Percentiles rank a stretch among this genome's conserved stretches.
Evolutionary conservation across 306 rosid genomes (phyloP).

Genomic region (Gastrolobium bilobum): DNA sequence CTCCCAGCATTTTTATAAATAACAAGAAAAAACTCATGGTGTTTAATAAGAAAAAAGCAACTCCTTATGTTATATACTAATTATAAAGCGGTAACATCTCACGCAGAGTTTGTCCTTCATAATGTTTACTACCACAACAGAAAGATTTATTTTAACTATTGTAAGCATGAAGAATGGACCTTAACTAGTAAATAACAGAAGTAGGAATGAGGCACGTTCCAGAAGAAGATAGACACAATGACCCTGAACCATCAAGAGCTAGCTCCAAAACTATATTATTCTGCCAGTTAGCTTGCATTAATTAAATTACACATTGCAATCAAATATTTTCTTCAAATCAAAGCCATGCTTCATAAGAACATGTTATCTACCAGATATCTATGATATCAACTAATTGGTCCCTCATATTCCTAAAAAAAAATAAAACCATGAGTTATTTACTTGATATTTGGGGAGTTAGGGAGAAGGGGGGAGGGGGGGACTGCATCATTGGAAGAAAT

Average conservation of each 20-base stretch:
- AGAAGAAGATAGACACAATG: background rate
- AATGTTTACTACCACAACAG: background rate
- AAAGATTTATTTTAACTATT: constrained; percentile 9
- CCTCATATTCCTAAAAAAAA: background rate
- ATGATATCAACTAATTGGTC: constrained; percentile 26
- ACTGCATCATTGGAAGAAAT: background rate
- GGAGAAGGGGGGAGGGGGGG: background rate
- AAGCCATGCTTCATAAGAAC: background rate
- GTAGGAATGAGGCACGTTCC: constrained; percentile 17
- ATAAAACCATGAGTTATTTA: no score
- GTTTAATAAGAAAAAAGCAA: constrained; percentile 16
- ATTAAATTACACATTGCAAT: constrained; percentile 30
- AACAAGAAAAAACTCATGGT: background rate
- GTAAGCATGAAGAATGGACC: constrained; percentile 21
- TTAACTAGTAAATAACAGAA: constrained; percentile 2
- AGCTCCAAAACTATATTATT: constrained; percentile 43
- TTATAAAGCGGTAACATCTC: constrained; percentile 10
- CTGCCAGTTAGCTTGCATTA: constrained; percentile 30
- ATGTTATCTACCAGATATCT: background rate
- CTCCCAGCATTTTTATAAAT: background rate
- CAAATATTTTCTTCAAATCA: constrained; percentile 35
- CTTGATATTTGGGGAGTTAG: no score
- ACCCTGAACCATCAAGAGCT: constrained; percentile 30
- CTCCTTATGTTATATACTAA: background rate
- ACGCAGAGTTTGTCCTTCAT: constrained; percentile 16